These are phyloP conservation scores for Cubamyces sp. DNA, from an alignment of 768 basidiomycete species.

Conservation along the genomic window DNA sequence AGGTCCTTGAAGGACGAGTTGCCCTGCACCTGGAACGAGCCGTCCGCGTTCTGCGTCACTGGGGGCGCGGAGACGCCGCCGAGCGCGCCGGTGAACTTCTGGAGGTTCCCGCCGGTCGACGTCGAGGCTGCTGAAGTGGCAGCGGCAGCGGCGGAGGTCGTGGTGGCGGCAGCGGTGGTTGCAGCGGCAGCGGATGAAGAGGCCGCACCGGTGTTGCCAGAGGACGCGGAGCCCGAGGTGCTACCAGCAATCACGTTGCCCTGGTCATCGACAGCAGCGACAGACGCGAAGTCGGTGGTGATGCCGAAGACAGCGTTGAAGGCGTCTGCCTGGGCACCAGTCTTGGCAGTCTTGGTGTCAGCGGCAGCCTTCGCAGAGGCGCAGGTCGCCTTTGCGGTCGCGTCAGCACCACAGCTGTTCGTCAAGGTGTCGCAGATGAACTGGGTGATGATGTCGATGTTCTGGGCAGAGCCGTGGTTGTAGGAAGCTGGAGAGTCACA, in stretches of 20 bases:
- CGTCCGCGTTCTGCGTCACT: constrained; percentile 45
- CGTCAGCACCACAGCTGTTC: constrained; percentile 58
- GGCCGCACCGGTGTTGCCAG: constrained; percentile 29
- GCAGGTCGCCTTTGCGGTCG: constrained; percentile 56
- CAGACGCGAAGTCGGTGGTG: constrained; percentile 51
- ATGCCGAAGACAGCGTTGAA: constrained; percentile 65
- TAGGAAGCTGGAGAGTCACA: constrained; percentile 41
- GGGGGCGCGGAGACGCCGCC: constrained; percentile 51
- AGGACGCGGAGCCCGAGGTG: constrained; percentile 19
- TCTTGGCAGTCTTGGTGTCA: constrained; percentile 31
- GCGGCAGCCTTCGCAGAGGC: constrained; percentile 40
- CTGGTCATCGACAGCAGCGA: constrained; percentile 49
- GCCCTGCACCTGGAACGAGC: constrained; percentile 53
- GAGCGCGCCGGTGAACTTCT: constrained; percentile 51
- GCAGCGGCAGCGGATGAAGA: constrained; percentile 25
- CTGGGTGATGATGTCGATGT: constrained; percentile 61
- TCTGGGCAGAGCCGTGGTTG: constrained; percentile 64
- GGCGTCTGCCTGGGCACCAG: constrained; percentile 60
- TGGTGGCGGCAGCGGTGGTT: constrained; percentile 17
- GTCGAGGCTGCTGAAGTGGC: constrained; percentile 21
- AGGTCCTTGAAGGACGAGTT: constrained; percentile 51
- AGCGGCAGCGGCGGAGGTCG: constrained; percentile 14
- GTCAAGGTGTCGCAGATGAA: constrained; percentile 59
- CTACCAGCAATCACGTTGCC: constrained; percentile 41
- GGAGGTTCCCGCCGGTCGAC: constrained; percentile 44